Conservation (phyloP, 371 early-diverging fungal genomes). For the Encephalitozoon hellem region DNA sequence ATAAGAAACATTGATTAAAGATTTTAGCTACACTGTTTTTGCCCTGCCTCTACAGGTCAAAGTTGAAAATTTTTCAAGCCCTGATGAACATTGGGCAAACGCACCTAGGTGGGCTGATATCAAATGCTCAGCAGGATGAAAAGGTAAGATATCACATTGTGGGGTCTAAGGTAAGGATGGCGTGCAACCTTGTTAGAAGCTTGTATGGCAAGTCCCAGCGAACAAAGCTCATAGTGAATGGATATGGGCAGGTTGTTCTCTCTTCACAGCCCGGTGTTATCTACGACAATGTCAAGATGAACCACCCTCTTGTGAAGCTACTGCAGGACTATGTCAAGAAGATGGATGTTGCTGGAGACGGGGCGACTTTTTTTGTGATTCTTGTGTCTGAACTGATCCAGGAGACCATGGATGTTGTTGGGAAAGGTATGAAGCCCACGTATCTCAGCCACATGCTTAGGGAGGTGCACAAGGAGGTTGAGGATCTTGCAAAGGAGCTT, state of each 20-base stretch:
- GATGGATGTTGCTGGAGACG: conserved; percentile 51
- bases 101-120: conserved; percentile 8
- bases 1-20: conserved; percentile 28
- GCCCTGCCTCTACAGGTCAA: background rate
- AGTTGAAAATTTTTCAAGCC: conserved; percentile 8
- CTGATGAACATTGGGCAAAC: conserved; percentile 12
- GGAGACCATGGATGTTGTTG: conserved; percentile 32
- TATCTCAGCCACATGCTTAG: conserved; percentile 36
- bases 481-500: background rate
- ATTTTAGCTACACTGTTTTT: background rate
- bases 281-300: conserved; percentile 49
- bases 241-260: conserved; percentile 28
- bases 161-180: background rate
- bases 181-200: conserved; percentile 5
- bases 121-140: conserved; percentile 30
- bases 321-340: conserved; percentile 53
- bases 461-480: conserved; percentile 27
- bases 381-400: conserved; percentile 46
- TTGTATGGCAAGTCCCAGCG: conserved; percentile 21
- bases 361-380: conserved; percentile 51
- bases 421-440: conserved; percentile 51
- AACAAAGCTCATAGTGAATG: conserved; percentile 14
- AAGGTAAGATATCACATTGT: conserved; percentile 21
- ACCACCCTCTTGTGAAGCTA: conserved; percentile 58
- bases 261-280: conserved; percentile 45